Evolutionary conservation across 192 early-diverging fungal species (phyloP).

Genomic region (Coemansia sp.): DNA sequence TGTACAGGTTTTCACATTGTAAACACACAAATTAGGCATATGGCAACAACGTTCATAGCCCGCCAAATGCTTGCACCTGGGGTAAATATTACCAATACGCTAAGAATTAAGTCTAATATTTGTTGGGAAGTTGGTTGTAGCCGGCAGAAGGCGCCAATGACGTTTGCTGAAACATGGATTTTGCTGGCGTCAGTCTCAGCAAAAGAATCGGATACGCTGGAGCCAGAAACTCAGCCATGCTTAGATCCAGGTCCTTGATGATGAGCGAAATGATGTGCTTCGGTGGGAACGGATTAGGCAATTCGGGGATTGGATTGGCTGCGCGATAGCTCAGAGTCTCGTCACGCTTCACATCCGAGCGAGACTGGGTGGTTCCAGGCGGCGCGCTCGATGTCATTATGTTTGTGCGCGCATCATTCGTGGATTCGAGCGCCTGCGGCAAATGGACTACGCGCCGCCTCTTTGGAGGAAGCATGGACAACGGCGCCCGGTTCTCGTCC

Average conservation of each 20-base stretch:
- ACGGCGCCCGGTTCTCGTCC: neutral
- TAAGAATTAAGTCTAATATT: neutral
- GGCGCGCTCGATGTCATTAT: conserved; percentile 21
- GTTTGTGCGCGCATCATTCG: conserved; percentile 30
- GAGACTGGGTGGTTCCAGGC: conserved; percentile 1
- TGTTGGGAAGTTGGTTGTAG: neutral
- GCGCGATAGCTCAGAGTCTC: conserved; percentile 46
- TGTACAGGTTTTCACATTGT: too few relatives aligned
- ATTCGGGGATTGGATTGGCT: conserved; percentile 36
- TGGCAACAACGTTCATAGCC: too few relatives aligned
- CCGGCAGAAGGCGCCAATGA: neutral
- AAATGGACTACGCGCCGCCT: conserved; percentile 23
- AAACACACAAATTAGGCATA: too few relatives aligned
- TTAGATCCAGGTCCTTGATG: conserved; percentile 35
- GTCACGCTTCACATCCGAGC: conserved; percentile 24
- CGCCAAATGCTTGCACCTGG: too few relatives aligned
- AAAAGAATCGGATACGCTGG: conserved; percentile 33
- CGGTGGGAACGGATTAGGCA: conserved; percentile 45
- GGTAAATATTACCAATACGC: too few relatives aligned
- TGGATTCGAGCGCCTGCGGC: conserved; percentile 18
- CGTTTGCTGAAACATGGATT: conserved; percentile 2
- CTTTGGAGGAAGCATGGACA: conserved; percentile 21
- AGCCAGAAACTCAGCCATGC: conserved; percentile 36
- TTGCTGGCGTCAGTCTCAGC: conserved; percentile 27
- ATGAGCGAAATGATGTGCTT: conserved; percentile 36